Evolutionary conservation across 345 rosid species (phyloP), one percentile per base, ranked within the genome.

Genomic region (Citrus unshiu): DNA sequence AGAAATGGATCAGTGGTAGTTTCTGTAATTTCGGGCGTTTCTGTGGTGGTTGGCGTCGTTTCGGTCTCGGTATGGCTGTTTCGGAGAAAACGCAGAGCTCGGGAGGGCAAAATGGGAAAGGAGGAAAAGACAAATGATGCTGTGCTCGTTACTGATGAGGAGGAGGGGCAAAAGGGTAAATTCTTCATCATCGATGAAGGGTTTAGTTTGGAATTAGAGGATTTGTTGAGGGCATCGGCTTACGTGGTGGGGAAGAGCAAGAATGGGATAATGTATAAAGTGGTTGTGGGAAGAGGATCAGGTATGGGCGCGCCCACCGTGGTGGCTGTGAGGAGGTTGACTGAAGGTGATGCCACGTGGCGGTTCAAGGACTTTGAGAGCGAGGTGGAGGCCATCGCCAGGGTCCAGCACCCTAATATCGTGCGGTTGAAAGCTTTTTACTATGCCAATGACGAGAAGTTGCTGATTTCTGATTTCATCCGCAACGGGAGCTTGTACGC

Each of bases 151-250:
- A 0, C 22, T 0, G 78, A 21, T 9, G 91, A 75, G 24, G 81
- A 68, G 34, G 91, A 86, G 75, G 94, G 84, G 78, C 90, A 92
- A 51, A 85, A 81, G 16, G 94, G 95, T 84, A 93, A 90, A 84
- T 91, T 90, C 73, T 80, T 84, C 19, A 91, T 89, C 72, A 65
- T 94, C 0, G 99, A 94, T 40, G 98, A 93, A 71, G 97, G 95
- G 62, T 94, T 96, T 72, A 82, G 83, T 83, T 70, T 96, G 73
- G 98, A 94, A 57, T 82, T 96, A 3, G 98, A 96, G 85, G 98
- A 93, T 82, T 68, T 96, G 86, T 74, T 96, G 79, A 93, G 99
- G 88, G 97, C 98, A 4, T 94, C 99, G 0, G 99, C 99, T 7
- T 93, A 87, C 79, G 99, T 96, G 56, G 92, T 91, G 32, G 99